Evolutionary conservation across 495 filamentous ascomycete species (phyloP), one percentile per base, ranked within the genome.

Genomic region (Mycothermus thermophilus): DNA sequence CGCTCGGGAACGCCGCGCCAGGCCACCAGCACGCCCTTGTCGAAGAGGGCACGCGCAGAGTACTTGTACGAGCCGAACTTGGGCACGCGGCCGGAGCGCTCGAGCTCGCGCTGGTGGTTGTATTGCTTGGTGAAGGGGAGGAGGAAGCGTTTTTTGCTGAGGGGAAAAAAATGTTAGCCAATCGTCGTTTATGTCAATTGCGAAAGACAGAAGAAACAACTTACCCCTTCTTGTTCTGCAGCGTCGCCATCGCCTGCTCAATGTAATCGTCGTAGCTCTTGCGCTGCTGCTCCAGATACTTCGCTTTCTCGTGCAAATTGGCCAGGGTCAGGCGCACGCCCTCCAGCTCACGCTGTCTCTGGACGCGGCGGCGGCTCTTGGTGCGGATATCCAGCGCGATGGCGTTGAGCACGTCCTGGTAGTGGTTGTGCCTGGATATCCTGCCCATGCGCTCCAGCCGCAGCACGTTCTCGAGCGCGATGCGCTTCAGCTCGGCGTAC

Each of bases 211-310:
- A 13, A 18, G 13, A 9, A 19, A 23, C 31, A 5, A 39, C 58
- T 50, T 63, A 72, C 60, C 84, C 87, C 58, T 94, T 93, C 62
- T 93, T 94, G 57, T 80, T 90, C 58, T 96, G 92, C 32, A 99
- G 72, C n/a, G 92, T 96, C 34, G 87, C 70, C 86, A 99, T 93
- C 13, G 90, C 85, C 54, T 95, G 87, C 64, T 99, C 90, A 48
- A 99, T 93, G 53, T 95, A 96, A 58, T 96, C 85, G 52, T 99
- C 94, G 66, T 95, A 99, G 42, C 77, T 85, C 66, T 93, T 92
- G 27, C 94, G 72, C 59, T 96, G 92, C 41, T 82, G 77, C 47
- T 99, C 92, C 1, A 99, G 70, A 61, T 85, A 96, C 31, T 71
- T 67, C 16, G 90, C 86, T 57, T 99, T 95, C 44, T 92, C 83